These are phyloP conservation scores for Porphyra umbilicalis DNA, from an alignment of 31 red algal species.

Conservation along the genomic window DNA sequence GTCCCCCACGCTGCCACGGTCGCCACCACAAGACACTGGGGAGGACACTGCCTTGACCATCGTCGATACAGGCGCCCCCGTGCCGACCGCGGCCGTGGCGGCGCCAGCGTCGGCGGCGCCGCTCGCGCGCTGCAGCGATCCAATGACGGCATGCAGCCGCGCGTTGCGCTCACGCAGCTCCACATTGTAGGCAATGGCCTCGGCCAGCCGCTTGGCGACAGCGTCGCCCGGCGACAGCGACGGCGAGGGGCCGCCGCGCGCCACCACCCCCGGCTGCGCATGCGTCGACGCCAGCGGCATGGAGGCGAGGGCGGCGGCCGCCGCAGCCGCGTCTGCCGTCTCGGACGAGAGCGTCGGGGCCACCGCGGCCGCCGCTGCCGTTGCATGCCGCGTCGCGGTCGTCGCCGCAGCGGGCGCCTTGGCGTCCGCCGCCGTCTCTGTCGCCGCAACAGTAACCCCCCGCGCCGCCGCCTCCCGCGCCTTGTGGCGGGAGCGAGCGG, in stretches of 20 bases:
- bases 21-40: background rate
- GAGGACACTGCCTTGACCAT: background rate
- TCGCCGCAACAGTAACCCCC: background rate
- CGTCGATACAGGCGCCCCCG: background rate
- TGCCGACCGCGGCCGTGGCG: background rate
- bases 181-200: background rate
- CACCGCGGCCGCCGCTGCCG: background rate
- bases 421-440: background rate
- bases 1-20: background rate
- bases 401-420: background rate
- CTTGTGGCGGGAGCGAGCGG: conserved; percentile 39
- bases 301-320: background rate
- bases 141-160: background rate
- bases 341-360: too few relatives aligned
- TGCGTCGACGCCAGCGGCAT: background rate
- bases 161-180: background rate
- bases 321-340: background rate
- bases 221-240: background rate
- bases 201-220: background rate
- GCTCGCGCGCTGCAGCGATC: background rate
- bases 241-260: background rate
- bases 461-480: background rate
- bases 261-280: background rate
- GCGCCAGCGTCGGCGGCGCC: background rate
- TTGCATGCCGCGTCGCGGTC: background rate